A percentile compares a stretch with the other conserved stretches of the same genome.
Evolutionary conservation across 768 basidiomycete species (phyloP).

Genomic region (Sporobolomyces roseus): DNA sequence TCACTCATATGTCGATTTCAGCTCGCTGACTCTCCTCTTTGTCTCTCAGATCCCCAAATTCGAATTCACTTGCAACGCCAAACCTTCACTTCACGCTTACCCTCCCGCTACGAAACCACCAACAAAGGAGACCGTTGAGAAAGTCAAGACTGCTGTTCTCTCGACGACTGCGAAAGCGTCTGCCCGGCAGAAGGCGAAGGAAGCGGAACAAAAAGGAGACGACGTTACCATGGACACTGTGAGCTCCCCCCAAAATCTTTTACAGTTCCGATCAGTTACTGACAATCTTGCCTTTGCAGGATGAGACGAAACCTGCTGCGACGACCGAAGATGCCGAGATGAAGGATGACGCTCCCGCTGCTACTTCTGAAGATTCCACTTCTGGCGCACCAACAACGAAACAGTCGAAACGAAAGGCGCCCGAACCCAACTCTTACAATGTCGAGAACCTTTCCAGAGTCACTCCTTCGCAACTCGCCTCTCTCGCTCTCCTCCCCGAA

Average conservation of each 20-base stretch:
- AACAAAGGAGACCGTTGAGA: slow-evolving; percentile 85
- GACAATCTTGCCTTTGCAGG: slow-evolving; percentile 50
- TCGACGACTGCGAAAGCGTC: slow-evolving; percentile 97
- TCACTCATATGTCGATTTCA: background rate
- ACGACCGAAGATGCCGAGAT: slow-evolving; percentile 66
- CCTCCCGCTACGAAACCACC: slow-evolving; percentile 78
- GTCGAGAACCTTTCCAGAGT: slow-evolving; percentile 87
- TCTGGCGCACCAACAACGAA: slow-evolving; percentile 16
- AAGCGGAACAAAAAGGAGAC: slow-evolving; percentile 63
- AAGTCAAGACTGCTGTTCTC: slow-evolving; percentile 88
- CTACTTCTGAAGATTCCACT: slow-evolving; percentile 2
- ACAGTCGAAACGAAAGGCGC: slow-evolving; percentile 48
- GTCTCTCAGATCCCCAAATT: slow-evolving; percentile 77
- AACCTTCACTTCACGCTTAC: slow-evolving; percentile 88
- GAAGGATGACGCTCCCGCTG: slow-evolving; percentile 58
- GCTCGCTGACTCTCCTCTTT: background rate
- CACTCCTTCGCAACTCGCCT: slow-evolving; percentile 78
- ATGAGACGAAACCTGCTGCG: slow-evolving; percentile 57
- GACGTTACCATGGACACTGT: slow-evolving; percentile 82
- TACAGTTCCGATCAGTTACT: slow-evolving; percentile 51
- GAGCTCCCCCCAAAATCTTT: slow-evolving; percentile 45
- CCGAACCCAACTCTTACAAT: slow-evolving; percentile 70
- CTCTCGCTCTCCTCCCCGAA: slow-evolving; percentile 68
- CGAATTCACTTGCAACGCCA: slow-evolving; percentile 82
- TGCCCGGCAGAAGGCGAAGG: slow-evolving; percentile 79